A percentile compares a stretch with the other conserved stretches of the same genome.
phyloP scores from a whole-genome alignment of 352 stramenopile species.

The Saprolegnia diclina region DNA sequence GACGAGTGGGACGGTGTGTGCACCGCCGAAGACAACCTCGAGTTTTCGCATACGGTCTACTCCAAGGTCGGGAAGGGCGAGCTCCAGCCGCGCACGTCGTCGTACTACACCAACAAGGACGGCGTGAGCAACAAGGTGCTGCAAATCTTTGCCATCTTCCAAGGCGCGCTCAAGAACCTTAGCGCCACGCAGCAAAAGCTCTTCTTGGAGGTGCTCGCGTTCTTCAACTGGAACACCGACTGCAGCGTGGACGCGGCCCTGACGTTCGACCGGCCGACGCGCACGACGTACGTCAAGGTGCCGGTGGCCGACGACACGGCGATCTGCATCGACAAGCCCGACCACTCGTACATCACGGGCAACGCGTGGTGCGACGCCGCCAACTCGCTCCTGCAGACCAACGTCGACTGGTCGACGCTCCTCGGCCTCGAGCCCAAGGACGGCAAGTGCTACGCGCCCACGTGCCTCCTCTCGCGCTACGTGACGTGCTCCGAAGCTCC shows the following conservation, averaged over 20 bases:
- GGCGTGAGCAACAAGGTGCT: slow-evolving; percentile 18
- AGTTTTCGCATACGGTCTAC: slow-evolving; percentile 15
- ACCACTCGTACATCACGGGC: neutral
- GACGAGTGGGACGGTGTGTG: neutral
- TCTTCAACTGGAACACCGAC: slow-evolving; percentile 5
- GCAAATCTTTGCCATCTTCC: slow-evolving; percentile 6
- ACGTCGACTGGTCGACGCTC: slow-evolving; percentile 13
- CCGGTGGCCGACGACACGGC: neutral
- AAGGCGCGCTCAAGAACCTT: neutral
- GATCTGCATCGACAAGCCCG: neutral
- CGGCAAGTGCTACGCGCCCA: slow-evolving; percentile 19
- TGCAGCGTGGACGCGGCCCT: no score
- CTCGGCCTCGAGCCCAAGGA: slow-evolving; percentile 5
- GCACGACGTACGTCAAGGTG: neutral
- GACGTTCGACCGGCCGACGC: neutral
- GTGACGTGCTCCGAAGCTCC: slow-evolving; percentile 10
- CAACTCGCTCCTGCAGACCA: neutral
- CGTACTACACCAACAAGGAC: neutral
- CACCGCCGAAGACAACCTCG: neutral
- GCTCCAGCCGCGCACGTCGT: neutral
- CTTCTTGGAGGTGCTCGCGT: slow-evolving; percentile 5
- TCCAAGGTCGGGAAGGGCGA: slow-evolving; percentile 16
- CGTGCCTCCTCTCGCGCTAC: slow-evolving; percentile 23
- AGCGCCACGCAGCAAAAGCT: neutral
- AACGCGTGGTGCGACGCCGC: neutral